Conservation (phyloP, 805 yeast species). For the Wickerhamomyces rabaulensis region DNA sequence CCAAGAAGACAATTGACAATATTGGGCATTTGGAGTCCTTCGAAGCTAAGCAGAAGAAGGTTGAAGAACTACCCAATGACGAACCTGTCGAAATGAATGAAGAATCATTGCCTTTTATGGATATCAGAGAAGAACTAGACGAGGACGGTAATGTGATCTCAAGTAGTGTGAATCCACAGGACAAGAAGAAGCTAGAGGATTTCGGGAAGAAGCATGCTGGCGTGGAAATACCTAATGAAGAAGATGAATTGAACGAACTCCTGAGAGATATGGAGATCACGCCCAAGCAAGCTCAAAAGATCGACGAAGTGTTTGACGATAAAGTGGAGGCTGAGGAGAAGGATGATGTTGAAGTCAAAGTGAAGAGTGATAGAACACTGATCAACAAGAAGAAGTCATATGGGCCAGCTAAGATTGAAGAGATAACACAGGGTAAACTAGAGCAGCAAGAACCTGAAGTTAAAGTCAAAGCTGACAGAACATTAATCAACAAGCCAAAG, state of each 20-base stretch:
- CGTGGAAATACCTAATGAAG: conserved; percentile 4
- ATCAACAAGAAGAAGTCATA: background rate
- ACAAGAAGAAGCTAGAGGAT: conserved; percentile 18
- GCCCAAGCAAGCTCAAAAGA: conserved; percentile 6
- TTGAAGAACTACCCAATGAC: background rate
- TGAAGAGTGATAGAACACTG: conserved; percentile 3
- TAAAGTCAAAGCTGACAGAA: background rate
- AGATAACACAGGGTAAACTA: background rate
- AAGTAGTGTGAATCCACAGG: conserved; percentile 38
- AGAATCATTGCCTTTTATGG: conserved; percentile 65
- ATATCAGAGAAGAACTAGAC: conserved; percentile 78
- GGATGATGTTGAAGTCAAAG: conserved; percentile 3
- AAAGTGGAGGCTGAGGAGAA: conserved; percentile 4
- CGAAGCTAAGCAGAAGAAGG: conserved; percentile 2
- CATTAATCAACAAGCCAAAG: background rate
- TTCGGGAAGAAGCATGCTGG: conserved; percentile 15
- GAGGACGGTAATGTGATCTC: conserved; percentile 69
- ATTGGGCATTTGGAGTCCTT: conserved; percentile 21
- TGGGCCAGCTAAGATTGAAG: background rate
- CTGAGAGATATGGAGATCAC: conserved; percentile 22
- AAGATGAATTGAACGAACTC: conserved; percentile 27
- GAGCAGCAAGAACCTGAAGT: background rate
- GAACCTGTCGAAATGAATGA: conserved; percentile 24
- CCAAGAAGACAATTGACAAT: conserved; percentile 27
- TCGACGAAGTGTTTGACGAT: conserved; percentile 7